These are phyloP conservation scores for Podaxis rugospora DNA, from an alignment of 768 basidiomycete species.

Conservation along the genomic window DNA sequence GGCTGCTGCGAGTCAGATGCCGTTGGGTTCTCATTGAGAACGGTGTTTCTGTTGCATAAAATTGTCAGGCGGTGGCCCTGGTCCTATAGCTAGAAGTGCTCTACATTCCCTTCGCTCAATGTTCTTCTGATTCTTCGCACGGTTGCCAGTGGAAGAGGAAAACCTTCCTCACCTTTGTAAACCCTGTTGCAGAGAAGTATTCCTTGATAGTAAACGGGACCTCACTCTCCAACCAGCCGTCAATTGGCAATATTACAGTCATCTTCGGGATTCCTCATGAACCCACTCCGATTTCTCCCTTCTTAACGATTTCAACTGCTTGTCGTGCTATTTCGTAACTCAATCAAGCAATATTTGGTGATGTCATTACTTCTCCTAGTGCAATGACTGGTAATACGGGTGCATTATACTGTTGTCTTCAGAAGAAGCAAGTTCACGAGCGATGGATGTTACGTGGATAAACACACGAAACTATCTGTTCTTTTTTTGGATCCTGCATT, in stretches of 20 bases:
- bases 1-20: neutral
- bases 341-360: conserved; percentile 22
- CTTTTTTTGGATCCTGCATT: no score
- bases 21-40: neutral
- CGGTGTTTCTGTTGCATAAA: neutral
- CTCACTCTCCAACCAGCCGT: conserved; percentile 14
- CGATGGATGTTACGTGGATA: conserved; percentile 11
- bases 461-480: conserved; percentile 21
- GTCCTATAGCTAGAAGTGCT: neutral
- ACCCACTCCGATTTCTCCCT: conserved; percentile 23
- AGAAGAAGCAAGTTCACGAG: neutral
- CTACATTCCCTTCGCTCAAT: neutral
- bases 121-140: no score
- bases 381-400: conserved; percentile 29
- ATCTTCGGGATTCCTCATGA: conserved; percentile 14
- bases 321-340: conserved; percentile 21
- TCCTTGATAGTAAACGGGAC: conserved; percentile 19
- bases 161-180: conserved; percentile 16
- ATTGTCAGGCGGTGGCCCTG: neutral
- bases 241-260: conserved; percentile 23
- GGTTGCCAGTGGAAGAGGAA: no score
- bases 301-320: conserved; percentile 15
- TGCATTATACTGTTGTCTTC: neutral
- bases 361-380: conserved; percentile 23
- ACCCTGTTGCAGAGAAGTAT: conserved; percentile 22